Base-by-base conservation (phyloP, 495 filamentous ascomycete species). In the Podospora pseudopauciseta region DNA sequence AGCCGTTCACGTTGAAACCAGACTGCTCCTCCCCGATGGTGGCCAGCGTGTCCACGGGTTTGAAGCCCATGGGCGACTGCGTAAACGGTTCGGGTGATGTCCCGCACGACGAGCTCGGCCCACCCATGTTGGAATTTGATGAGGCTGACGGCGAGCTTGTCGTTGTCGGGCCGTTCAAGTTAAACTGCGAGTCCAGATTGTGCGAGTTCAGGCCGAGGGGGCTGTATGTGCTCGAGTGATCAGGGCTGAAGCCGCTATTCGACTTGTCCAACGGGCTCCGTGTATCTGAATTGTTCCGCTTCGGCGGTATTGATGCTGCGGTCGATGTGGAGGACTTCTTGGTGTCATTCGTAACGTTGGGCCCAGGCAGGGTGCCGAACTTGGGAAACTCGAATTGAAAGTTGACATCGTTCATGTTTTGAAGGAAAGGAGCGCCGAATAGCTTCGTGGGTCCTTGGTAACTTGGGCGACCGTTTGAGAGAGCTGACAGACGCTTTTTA, bases 351-450 rank as follows among this genome's bases (percentile, higher is more conserved):
- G 87, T 79, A 26, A 85, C 79, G 44, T 87, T 83, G n/a, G 86
- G 82, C 15, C 87, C 89, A 1, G 92, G 91, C 26, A 93, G 81
- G 68, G 77, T 71, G 54, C 95, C 95, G 76, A 97, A 97, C 77
- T 90, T 92, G 66, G 95, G 95, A 73, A 98, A 98, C 69, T 97
- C 93, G 71, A 80, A 98, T 72, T 92, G 86, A 75, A 99, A 98
- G 74, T 83, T 86, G 67, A 87, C 83, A 66, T 94, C 91, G 70
- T 85, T 89, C 62, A 86, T 77, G 70, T 91, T 91, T 73, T 87
- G 89, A 68, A 88, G 75, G 23, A 85, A 85, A 16, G 82, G 75
- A 54, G 67, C 75, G 60, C 78, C 81, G 34, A 84, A 83, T 0
- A 75, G 72, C 55, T 67, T 63, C 5, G 75, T 70, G 63, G 68